These are phyloP conservation scores for Candida nitratophila DNA, from an alignment of 805 yeast species.

Conservation along the genomic window DNA sequence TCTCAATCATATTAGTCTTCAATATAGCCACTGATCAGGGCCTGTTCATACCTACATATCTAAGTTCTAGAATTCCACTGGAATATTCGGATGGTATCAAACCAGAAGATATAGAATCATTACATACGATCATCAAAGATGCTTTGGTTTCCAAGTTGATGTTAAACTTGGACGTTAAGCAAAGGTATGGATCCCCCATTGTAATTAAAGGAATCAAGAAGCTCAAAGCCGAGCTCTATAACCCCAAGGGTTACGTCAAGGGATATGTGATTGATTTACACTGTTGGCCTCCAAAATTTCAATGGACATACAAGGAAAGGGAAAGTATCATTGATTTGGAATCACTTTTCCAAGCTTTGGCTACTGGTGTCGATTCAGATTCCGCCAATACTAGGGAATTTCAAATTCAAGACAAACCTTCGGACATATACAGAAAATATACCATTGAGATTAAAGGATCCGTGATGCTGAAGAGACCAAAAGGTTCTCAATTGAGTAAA, in stretches of 20 bases:
- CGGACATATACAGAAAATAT: background rate
- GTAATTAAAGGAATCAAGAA: slow-evolving; percentile 19
- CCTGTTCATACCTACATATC: slow-evolving; percentile 25
- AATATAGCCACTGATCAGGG: slow-evolving; percentile 22
- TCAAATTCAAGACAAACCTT: background rate
- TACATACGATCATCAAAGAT: slow-evolving; percentile 17
- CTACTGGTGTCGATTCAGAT: background rate
- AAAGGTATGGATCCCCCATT: slow-evolving; percentile 25
- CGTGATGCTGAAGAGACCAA: background rate
- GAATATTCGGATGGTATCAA: slow-evolving; percentile 14
- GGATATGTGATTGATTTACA: slow-evolving; percentile 23
- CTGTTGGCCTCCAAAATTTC: slow-evolving; percentile 3
- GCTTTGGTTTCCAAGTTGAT: slow-evolving; percentile 22
- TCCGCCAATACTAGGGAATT: background rate
- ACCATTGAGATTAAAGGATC: background rate
- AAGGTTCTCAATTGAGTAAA: background rate
- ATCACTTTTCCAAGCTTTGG: background rate
- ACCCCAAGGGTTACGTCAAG: slow-evolving; percentile 20
- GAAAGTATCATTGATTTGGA: background rate
- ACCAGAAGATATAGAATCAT: slow-evolving; percentile 21
- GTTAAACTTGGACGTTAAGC: slow-evolving; percentile 21
- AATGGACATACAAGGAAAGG: background rate
- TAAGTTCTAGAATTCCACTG: slow-evolving; percentile 20
- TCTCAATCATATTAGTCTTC: slow-evolving; percentile 18
- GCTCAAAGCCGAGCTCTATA: slow-evolving; percentile 25